Evolutionary conservation across 495 filamentous ascomycete species (phyloP), one percentile per base, ranked within the genome.

Genomic region (Aspergillus mulundensis): DNA sequence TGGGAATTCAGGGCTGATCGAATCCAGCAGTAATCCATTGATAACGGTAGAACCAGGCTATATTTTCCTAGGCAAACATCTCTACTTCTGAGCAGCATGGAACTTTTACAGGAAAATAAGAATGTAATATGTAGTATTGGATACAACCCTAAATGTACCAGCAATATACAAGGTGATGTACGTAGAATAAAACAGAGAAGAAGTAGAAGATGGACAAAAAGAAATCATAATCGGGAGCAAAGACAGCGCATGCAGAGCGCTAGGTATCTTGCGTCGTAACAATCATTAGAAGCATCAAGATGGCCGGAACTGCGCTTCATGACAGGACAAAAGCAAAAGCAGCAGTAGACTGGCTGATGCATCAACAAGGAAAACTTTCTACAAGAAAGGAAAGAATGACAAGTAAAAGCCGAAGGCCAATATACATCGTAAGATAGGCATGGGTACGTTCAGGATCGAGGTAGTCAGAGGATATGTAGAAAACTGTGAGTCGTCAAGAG

Each of bases 241-340:
- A 59, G 30, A 50, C 38, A 48, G 51, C 20, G 36, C 52, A 50
- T 54, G 47, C 48, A 18, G 28, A 38, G 39, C 42, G 50, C 47
- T 56, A 49, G 30, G 32, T 52, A 61, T 53, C 44, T 50, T 57
- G 54, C 50, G 44, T 57, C 54, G 23, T 61, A 24, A 50, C 50
- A 53, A 55, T 61, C 57, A 59, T 61, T 61, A 62, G 56, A 53
- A 56, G 18, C 57, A 38, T 65, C 25, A 57, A 23, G 24, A 15
- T 15, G 32, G 32, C 32, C 12, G 42, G 53, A 42, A 45, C 23
- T 24, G 21, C 39, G 21, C 24, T 47, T 61, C 47, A 30, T 56
- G 51, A 47, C 14, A 28, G 44, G 12, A 4, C 5, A 36, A 7
- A 36, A 36, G 12, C 5, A 36, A 36, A 36, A 38, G 39, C 21